Conservation (phyloP, 148 eudicot species). For the Vaccinium vitisidaea region DNA sequence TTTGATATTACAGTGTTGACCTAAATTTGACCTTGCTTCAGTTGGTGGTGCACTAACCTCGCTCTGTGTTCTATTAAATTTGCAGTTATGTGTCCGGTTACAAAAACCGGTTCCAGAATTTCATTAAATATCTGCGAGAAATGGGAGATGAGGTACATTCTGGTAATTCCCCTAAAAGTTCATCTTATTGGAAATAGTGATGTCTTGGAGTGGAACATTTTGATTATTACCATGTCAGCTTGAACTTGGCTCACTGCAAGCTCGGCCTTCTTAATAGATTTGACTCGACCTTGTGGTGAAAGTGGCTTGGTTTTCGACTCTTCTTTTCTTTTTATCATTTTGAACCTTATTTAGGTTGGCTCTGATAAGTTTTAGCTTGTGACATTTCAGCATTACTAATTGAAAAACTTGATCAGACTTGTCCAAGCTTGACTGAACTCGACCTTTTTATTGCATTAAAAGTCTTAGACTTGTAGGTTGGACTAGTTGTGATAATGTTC, state of each 20-base stretch:
- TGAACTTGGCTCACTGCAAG: background rate
- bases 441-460: too few relatives aligned
- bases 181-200: background rate
- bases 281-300: background rate
- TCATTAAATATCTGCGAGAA: constrained; percentile 88
- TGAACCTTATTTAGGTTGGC: background rate
- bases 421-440: background rate
- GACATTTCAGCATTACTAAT: background rate
- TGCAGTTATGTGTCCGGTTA: constrained; percentile 96
- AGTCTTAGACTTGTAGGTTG: too few relatives aligned
- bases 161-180: background rate
- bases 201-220: background rate
- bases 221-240: background rate
- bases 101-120: constrained; percentile 95
- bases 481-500: too few relatives aligned
- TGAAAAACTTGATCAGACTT: background rate
- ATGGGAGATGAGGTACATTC: constrained; percentile 96
- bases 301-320: too few relatives aligned
- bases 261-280: background rate
- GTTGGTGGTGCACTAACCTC: background rate
- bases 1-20: background rate
- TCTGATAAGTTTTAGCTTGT: background rate
- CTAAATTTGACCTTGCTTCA: background rate
- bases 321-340: background rate
- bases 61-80: constrained; percentile 18